Conservation (phyloP, 352 stramenopile genomes). For the Pythium utonaiense region DNA sequence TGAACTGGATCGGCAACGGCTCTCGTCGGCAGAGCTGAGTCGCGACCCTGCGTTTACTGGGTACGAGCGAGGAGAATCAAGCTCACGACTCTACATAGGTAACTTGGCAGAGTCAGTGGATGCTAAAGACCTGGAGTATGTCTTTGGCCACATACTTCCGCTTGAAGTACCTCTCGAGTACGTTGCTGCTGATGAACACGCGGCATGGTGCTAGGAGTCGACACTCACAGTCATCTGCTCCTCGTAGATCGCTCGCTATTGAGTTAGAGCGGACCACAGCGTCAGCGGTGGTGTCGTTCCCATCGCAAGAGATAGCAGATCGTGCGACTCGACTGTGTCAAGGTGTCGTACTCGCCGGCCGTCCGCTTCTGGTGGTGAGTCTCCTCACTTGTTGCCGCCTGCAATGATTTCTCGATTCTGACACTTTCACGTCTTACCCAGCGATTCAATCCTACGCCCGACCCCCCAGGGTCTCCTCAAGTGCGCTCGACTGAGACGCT, state of each 20-base stretch:
- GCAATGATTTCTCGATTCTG: not conserved
- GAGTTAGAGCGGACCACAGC: not conserved
- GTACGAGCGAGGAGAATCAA: constrained; percentile 35
- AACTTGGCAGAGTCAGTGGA: constrained; percentile 49
- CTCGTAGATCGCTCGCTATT: constrained; percentile 20
- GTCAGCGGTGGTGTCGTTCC: constrained; percentile 23
- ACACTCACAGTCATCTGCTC: not conserved
- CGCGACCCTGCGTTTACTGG: constrained; percentile 33
- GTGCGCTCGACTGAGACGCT: too few species aligned
- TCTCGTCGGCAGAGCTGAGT: constrained; percentile 29
- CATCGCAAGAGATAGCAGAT: constrained; percentile 29
- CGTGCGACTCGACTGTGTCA: constrained; percentile 42
- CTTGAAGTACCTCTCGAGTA: constrained; percentile 34
- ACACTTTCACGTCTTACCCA: not conserved
- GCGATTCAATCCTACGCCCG: not conserved
- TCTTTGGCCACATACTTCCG: constrained; percentile 59
- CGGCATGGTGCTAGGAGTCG: not conserved
- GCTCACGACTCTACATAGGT: constrained; percentile 27
- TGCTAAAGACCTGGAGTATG: constrained; percentile 45
- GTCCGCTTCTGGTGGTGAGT: constrained; percentile 48
- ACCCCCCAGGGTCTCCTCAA: too few species aligned
- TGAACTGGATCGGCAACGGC: constrained; percentile 45
- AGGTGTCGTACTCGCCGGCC: constrained; percentile 44
- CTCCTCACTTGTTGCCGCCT: not conserved
- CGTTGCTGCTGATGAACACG: not conserved